Base-by-base conservation (phyloP, 768 basidiomycete species). In the Termitomyces titanicus region DNA sequence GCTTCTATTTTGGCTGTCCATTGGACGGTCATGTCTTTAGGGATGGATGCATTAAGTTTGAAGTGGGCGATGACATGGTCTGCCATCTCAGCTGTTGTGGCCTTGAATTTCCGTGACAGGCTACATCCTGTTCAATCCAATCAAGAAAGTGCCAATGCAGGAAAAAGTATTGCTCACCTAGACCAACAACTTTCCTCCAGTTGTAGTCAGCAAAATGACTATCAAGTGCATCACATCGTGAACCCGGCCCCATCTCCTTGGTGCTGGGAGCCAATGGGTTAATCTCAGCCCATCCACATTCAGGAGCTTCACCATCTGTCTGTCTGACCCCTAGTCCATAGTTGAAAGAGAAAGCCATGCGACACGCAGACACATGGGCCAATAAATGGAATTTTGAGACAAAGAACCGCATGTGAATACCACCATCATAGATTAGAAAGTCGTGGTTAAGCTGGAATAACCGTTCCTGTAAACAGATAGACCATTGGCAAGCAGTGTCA, bases 181-280 rank as follows among this genome's bases (percentile, higher is more conserved):
- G 33, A 15, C 51, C 50, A 8, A 65, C 38, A 1, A 61, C 42
- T 48, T 72, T 74, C 15, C 44, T 29, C 64, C 68, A 71, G 40
- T 72, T 72, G 44, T 59, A 63, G 25, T 61, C 60, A 2, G 56
- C 60, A 44, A 64, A 71, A 22, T 68, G 66, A 33, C 63, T 63
- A 47, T 70, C 65, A 2, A 73, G 34, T 0, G 52, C 60, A 31
- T 70, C 68, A 2, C 61, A 56, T 3, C 69, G 57, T 0, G 64
- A 63, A 1, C 68, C 70, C 6, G 68, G 66, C 7, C 71, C 72
- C 74, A 76, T 75, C 59, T 72, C 72, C 27, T 61, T 56, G 1
- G 71, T 72, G 37, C 70, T 70, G 7, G 52, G 22, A 9, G 71
- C 64, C 0, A 66, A 27, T 0, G 57, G 59, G 50, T 73, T 70